Conservation (phyloP, 177 flowering plant species). For the Vitis hybrid region DNA sequence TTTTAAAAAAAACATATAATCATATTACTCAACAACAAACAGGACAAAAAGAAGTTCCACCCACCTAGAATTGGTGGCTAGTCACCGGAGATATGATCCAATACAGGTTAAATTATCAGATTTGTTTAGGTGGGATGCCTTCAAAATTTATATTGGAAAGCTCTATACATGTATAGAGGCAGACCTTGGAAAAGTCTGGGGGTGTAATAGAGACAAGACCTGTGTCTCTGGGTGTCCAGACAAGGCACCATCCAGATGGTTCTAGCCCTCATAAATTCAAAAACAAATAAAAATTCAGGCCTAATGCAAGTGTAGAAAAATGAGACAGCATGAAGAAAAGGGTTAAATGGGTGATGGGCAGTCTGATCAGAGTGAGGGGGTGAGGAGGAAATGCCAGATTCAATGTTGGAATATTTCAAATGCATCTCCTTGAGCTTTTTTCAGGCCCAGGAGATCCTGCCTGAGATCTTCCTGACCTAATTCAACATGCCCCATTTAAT, state of each 20-base stretch:
- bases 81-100: conserved; percentile 3
- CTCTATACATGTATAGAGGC: conserved; percentile 10
- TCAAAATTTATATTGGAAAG: conserved; percentile 8
- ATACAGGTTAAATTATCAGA: conserved; percentile 12
- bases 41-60: conserved; percentile 3
- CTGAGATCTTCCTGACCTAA: conserved; percentile 58
- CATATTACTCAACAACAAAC: not conserved
- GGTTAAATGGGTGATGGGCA: conserved; percentile 35
- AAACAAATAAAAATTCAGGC: conserved; percentile 8
- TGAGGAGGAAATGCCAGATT: conserved; percentile 30
- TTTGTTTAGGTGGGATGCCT: conserved; percentile 20
- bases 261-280: conserved; percentile 2
- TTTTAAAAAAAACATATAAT: too few species aligned
- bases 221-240: conserved; percentile 37
- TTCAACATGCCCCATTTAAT: conserved; percentile 41
- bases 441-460: conserved; percentile 43
- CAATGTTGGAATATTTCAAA: conserved; percentile 49
- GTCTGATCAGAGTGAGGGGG: conserved; percentile 22
- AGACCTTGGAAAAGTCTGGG: conserved; percentile 19
- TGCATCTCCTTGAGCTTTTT: conserved; percentile 30
- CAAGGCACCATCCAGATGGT: conserved; percentile 29
- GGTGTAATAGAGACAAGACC: conserved; percentile 25
- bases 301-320: conserved; percentile 11
- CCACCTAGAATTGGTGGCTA: conserved; percentile 13
- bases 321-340: conserved; percentile 24